Evolutionary conservation across 2,329 filamentous ascomycete species (phyloP).

Genomic region (Hypoxylon sp.): DNA sequence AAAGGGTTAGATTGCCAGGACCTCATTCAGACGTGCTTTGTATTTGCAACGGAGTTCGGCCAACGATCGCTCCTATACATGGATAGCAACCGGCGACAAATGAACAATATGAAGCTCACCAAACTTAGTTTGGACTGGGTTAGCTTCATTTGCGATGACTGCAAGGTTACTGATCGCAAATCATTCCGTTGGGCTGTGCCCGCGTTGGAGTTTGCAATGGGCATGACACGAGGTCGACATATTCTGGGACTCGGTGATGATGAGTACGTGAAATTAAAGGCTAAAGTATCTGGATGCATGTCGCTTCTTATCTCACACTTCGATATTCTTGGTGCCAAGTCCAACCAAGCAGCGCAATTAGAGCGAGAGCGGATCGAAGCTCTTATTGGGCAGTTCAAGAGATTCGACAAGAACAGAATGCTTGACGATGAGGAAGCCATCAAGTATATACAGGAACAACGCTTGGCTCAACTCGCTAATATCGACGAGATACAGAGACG

Average conservation of each 20-base stretch:
- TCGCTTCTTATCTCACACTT: conserved; percentile 97
- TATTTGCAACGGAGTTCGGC: conserved; percentile 98
- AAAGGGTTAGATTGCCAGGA: conserved; percentile 89
- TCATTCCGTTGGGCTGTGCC: conserved; percentile 98
- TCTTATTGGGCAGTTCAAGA: conserved; percentile 79
- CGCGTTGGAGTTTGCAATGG: conserved; percentile 96
- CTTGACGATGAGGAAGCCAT: conserved; percentile 88
- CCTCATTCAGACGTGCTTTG: conserved; percentile 96
- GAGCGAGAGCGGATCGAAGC: conserved; percentile 91
- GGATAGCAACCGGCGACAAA: conserved; percentile 93
- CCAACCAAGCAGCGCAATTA: conserved; percentile 91
- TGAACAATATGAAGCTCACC: conserved; percentile 97
- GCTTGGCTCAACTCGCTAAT: conserved; percentile 77
- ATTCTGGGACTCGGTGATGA: conserved; percentile 91
- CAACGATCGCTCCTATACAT: conserved; percentile 95
- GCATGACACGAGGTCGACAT: conserved; percentile 93
- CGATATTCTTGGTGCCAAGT: conserved; percentile 97
- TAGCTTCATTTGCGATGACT: conserved; percentile 97
- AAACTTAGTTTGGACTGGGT: conserved; percentile 97
- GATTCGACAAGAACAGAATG: conserved; percentile 80
- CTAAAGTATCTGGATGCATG: conserved; percentile 97
- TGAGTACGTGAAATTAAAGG: conserved; percentile 84
- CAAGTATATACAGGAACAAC: conserved; percentile 79
- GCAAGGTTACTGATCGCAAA: conserved; percentile 90
- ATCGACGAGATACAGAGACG: conserved; percentile 85